These are phyloP conservation scores for Podaxis carcinomalis DNA, from an alignment of 768 basidiomycete species.

Conservation along the genomic window DNA sequence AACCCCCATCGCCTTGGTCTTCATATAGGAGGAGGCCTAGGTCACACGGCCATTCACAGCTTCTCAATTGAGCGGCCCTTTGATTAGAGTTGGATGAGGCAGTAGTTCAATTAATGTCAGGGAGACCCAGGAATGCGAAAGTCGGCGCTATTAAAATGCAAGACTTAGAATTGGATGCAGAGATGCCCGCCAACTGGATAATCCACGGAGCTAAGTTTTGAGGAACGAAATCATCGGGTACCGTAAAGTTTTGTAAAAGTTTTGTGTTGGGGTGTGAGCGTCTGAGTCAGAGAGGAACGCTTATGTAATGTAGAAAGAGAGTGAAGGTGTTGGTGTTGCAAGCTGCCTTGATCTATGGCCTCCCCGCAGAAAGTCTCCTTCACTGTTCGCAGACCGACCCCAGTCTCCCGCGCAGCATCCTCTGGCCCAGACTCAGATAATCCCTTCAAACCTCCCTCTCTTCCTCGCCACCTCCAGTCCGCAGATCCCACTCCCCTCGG, in stretches of 20 bases:
- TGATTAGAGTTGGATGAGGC: background rate
- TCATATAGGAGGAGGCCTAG: no score
- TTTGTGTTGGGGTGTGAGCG: no score
- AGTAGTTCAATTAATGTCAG: background rate
- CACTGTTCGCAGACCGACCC: conserved; percentile 77
- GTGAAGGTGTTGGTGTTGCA: no score
- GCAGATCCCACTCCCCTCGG: conserved; percentile 37
- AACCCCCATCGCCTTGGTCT: no score
- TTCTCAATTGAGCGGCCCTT: no score
- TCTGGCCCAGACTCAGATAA: conserved; percentile 61
- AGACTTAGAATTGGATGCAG: no score
- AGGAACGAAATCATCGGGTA: background rate
- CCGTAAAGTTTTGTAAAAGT: background rate
- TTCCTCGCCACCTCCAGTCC: conserved; percentile 52
- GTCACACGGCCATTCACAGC: no score
- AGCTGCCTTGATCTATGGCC: conserved; percentile 5
- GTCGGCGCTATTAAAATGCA: background rate
- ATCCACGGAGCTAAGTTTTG: background rate
- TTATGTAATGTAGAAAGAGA: background rate
- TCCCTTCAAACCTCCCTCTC: conserved; percentile 51
- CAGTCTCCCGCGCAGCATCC: conserved; percentile 57
- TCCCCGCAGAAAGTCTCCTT: conserved; percentile 61
- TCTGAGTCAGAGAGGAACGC: background rate
- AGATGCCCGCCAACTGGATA: no score
- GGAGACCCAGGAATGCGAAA: background rate